Evolutionary conservation across 2,329 filamentous ascomycete genomes (phyloP).

Genomic region (Verticillium nubilum): DNA sequence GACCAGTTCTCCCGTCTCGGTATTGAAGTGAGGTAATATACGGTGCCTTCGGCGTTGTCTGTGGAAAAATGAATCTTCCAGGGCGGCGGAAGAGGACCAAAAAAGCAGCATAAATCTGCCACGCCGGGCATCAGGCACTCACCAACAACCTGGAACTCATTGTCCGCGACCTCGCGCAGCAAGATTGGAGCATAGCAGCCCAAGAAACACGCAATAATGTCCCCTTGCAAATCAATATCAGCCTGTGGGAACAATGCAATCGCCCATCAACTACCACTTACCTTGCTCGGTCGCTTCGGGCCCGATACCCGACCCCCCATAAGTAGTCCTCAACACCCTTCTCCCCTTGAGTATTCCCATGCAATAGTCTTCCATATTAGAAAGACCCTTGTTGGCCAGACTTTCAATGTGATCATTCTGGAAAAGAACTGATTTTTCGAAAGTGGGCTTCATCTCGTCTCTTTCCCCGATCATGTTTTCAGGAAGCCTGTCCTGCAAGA

Average conservation of each 20-base stretch:
- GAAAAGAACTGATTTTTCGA: not conserved
- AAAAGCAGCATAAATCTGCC: not conserved
- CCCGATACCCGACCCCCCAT: not conserved
- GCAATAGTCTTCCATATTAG: not conserved
- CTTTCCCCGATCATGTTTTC: not conserved
- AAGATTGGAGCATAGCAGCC: not conserved
- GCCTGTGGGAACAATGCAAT: not conserved
- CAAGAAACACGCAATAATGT: not conserved
- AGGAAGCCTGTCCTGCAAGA: not conserved
- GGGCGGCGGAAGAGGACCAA: not conserved
- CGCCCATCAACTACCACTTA: not conserved
- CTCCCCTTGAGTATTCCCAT: not conserved
- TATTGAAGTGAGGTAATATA: not conserved
- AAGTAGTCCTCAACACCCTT: not conserved
- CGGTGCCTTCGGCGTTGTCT: not conserved
- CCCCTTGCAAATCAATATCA: not conserved
- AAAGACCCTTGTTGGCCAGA: not conserved
- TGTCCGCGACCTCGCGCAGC: not conserved
- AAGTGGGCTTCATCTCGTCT: not conserved
- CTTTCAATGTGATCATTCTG: not conserved
- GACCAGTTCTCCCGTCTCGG: not conserved
- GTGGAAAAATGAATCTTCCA: not conserved
- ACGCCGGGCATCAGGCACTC: not conserved
- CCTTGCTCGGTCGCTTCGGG: not conserved
- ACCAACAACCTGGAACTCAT: not conserved